phyloP scores from a whole-genome alignment of 139 green algal species.

The Astrephomene gubernaculifera region DNA sequence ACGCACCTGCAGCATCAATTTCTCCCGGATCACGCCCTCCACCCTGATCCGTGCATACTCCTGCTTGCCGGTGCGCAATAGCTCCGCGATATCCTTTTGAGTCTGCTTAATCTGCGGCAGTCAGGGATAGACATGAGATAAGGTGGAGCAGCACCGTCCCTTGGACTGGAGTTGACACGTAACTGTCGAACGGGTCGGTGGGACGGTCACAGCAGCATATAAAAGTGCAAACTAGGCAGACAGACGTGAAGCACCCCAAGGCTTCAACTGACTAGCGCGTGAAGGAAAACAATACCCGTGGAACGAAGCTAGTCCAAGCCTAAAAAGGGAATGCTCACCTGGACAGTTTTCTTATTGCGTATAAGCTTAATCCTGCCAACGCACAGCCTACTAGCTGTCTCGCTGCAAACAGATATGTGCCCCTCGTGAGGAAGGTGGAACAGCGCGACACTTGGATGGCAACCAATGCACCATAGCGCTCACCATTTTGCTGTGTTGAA shows the following conservation, averaged over 20 bases:
- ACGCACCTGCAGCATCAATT: slow-evolving; percentile 65
- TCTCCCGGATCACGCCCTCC: slow-evolving; percentile 88
- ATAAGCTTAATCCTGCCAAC: slow-evolving; percentile 81
- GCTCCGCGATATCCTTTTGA: slow-evolving; percentile 80
- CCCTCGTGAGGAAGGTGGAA: background rate
- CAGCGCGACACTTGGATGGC: background rate
- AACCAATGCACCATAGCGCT: background rate
- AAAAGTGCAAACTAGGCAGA: too few relatives aligned
- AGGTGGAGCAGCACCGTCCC: too few relatives aligned
- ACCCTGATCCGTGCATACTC: slow-evolving; percentile 90
- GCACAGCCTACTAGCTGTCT: slow-evolving; percentile 79
- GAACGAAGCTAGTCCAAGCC: too few relatives aligned
- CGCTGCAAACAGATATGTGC: slow-evolving; percentile 48
- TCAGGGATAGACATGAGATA: background rate
- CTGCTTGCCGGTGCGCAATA: slow-evolving; percentile 77
- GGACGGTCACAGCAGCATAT: background rate
- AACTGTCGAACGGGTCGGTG: background rate
- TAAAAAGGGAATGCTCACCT: slow-evolving; percentile 36
- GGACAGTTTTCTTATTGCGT: slow-evolving; percentile 78
- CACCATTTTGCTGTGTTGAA: slow-evolving; percentile 28
- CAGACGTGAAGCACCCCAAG: too few relatives aligned
- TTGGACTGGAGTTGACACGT: too few relatives aligned
- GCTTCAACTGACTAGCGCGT: too few relatives aligned
- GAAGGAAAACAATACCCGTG: too few relatives aligned
- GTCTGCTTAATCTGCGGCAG: slow-evolving; percentile 72